Conservation (phyloP, 208 protist species). For the Crithidia brevicula region DNA sequence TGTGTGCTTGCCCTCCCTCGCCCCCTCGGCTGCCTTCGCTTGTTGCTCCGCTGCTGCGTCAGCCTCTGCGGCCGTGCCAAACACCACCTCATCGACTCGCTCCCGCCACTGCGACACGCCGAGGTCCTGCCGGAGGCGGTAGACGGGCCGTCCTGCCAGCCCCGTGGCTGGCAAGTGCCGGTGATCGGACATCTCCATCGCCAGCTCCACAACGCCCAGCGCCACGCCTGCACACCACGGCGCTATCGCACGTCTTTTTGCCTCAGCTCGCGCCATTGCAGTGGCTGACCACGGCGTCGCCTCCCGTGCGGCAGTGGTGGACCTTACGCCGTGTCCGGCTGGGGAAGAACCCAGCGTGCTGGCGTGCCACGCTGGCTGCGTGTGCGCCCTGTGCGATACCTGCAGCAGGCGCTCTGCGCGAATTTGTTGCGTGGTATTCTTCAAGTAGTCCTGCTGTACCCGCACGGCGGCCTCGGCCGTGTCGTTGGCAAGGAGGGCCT, state of each 20-base stretch:
- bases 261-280: constrained; percentile 5
- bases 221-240: constrained; percentile 54
- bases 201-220: constrained; percentile 59
- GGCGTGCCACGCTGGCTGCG: constrained; percentile 4
- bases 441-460: constrained; percentile 5
- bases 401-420: constrained; percentile 42
- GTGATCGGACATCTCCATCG: constrained; percentile 76
- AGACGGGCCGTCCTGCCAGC: constrained; percentile 47
- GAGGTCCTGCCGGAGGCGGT: constrained; percentile 62
- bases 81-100: constrained; percentile 69
- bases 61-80: constrained; percentile 8
- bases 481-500: constrained; percentile 23
- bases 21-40: background rate
- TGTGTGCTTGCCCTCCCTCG: background rate
- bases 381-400: constrained; percentile 4
- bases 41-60: background rate
- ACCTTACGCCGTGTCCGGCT: background rate
- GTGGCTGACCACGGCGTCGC: constrained; percentile 5
- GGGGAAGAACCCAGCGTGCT: background rate
- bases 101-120: constrained; percentile 65
- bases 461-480: constrained; percentile 16
- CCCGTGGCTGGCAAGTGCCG: constrained; percentile 50
- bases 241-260: constrained; percentile 6
- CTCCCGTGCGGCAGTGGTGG: background rate
- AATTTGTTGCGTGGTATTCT: constrained; percentile 8